Evolutionary conservation across 345 rosid species (phyloP).

Genomic region (Luvunga scandens): DNA sequence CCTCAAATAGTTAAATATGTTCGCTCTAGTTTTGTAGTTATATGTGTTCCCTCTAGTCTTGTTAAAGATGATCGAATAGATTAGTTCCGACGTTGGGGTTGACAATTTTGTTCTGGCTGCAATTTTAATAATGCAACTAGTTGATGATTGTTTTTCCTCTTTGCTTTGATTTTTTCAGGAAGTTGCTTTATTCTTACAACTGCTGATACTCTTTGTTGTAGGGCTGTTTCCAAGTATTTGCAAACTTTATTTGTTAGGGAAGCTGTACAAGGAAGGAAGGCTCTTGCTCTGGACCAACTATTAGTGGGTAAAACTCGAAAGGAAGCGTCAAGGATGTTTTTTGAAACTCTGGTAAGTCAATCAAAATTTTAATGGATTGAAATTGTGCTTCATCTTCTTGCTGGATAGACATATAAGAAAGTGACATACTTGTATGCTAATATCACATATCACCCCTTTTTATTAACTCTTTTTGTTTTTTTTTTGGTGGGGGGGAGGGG

Average conservation of each 20-base stretch:
- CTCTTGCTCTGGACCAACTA: conserved; percentile 60
- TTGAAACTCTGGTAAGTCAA: conserved; percentile 85
- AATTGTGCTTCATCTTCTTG: neutral
- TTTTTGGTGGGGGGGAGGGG: too few species aligned
- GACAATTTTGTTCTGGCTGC: neutral
- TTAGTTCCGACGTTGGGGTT: neutral
- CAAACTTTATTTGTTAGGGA: conserved; percentile 71
- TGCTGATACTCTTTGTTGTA: conserved; percentile 22
- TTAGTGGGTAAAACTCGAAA: conserved; percentile 91
- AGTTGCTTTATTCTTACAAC: conserved; percentile 1
- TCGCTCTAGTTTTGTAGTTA: neutral
- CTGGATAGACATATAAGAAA: neutral
- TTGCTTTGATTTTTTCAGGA: neutral
- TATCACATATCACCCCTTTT: neutral
- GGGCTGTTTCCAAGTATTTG: conserved; percentile 94
- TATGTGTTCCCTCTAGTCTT: neutral
- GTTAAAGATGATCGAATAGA: neutral
- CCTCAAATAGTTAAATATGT: neutral
- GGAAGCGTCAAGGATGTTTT: conserved; percentile 98
- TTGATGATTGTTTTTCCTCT: neutral
- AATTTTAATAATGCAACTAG: neutral
- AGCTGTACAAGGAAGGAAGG: conserved; percentile 54
- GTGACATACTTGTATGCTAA: neutral
- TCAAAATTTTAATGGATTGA: neutral
- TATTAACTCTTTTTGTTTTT: neutral